phyloP scores from a whole-genome alignment of 441 rosid species.

The Gossypium davidsonii region DNA sequence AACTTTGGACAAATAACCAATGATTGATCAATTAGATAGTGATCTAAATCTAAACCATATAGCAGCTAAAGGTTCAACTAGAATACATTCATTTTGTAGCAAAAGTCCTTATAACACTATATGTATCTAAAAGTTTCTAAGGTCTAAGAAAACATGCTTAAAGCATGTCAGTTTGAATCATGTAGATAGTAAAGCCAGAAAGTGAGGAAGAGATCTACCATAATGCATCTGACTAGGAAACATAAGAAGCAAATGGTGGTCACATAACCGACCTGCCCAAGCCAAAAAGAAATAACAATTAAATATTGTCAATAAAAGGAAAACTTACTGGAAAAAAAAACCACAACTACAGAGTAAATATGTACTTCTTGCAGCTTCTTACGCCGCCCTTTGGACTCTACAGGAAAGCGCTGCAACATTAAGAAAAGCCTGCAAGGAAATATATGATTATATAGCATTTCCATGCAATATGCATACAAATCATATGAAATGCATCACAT shows the following conservation, averaged over 20 bases:
- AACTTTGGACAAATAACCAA: not conserved
- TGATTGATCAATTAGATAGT: not conserved
- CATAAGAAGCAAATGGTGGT: conserved; percentile 82
- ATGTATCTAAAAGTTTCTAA: not conserved
- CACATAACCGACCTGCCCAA: conserved; percentile 85
- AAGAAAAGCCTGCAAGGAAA: conserved; percentile 62
- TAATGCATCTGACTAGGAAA: conserved; percentile 80
- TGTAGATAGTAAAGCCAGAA: not conserved
- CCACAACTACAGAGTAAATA: conserved; percentile 4
- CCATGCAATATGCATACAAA: not conserved
- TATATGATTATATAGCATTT: not conserved
- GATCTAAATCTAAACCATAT: not conserved
- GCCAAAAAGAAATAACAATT: conserved; percentile 6
- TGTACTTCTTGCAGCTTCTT: conserved; percentile 87
- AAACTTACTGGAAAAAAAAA: not conserved
- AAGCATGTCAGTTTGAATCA: not conserved
- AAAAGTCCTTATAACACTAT: not conserved
- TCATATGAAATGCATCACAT: not conserved
- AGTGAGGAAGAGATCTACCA: conserved; percentile 43
- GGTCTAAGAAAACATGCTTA: not conserved
- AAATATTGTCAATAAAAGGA: not conserved
- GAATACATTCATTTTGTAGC: not conserved
- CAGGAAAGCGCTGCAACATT: conserved; percentile 90
- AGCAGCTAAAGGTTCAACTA: not conserved
- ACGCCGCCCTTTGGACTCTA: conserved; percentile 90